A percentile compares a stretch with the other conserved stretches of the same genome.
Evolutionary conservation across 179 eudicot genomes (phyloP).

Genomic region (Sideroxylon spinosum): DNA sequence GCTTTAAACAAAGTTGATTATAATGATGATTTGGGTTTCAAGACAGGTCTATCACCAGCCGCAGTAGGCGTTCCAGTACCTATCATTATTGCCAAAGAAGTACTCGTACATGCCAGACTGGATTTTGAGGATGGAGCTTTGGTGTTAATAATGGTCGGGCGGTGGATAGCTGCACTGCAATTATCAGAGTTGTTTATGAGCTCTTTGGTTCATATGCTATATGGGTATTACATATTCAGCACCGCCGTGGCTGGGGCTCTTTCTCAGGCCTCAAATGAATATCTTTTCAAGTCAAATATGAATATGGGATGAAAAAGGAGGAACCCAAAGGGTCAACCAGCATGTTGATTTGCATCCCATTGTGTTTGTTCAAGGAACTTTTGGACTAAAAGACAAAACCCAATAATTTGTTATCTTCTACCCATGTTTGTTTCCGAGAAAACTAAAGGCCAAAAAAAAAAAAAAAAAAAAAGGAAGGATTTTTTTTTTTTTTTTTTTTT

Average conservation of each 20-base stretch:
- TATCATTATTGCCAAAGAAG: constrained; percentile 21
- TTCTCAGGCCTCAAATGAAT: constrained; percentile 54
- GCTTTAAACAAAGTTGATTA: not conserved
- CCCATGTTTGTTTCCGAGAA: no score
- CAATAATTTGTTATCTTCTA: no score
- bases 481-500: no score
- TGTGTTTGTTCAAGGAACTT: constrained; percentile 88
- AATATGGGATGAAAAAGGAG: constrained; percentile 32
- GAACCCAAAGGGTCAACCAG: constrained; percentile 23
- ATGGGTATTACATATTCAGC: constrained; percentile 90
- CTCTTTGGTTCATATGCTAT: constrained; percentile 70
- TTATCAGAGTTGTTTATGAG: constrained; percentile 72
- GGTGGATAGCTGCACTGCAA: constrained; percentile 54
- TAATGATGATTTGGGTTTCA: not conserved
- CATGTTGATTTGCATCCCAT: constrained; percentile 25
- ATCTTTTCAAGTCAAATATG: constrained; percentile 38
- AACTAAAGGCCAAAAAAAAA: no score
- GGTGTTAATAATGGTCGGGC: constrained; percentile 42
- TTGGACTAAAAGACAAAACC: no score
- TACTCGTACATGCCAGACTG: not conserved
- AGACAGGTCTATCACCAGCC: not conserved
- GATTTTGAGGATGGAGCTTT: constrained; percentile 17
- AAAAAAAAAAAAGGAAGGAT: no score
- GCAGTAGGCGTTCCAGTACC: constrained; percentile 23
- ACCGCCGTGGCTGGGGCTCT: constrained; percentile 84